Evolutionary conservation across 139 green algal genomes (phyloP).

Genomic region (Chlamydomonas schloesseri): DNA sequence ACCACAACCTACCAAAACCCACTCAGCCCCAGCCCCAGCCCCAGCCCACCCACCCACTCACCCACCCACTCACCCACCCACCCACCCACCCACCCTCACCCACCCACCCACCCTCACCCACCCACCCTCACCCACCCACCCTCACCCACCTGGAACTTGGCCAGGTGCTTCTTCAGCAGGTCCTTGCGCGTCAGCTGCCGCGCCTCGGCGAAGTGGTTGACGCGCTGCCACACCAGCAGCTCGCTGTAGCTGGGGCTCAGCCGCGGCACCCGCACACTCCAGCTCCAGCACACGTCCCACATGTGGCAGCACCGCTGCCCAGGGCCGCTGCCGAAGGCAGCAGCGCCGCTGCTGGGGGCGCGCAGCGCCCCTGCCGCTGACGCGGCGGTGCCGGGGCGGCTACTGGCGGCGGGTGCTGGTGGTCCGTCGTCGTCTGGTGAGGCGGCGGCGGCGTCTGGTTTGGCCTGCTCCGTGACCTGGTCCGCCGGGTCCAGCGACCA

Average conservation of each 20-base stretch:
- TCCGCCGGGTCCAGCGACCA: slow-evolving; percentile 44
- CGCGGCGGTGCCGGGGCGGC: neutral
- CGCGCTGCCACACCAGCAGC: slow-evolving; percentile 66
- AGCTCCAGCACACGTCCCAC: slow-evolving; percentile 65
- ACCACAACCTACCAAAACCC: no score
- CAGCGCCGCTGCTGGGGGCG: neutral
- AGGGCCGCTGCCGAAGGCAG: neutral
- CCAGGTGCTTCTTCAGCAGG: slow-evolving; percentile 67
- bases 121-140: neutral
- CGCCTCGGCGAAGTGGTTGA: slow-evolving; percentile 71
- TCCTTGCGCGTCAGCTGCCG: slow-evolving; percentile 73
- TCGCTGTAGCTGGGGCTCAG: slow-evolving; percentile 42
- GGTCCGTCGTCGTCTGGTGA: neutral
- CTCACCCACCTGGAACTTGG: slow-evolving; percentile 52
- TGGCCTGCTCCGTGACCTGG: slow-evolving; percentile 49
- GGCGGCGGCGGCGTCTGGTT: neutral
- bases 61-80: neutral
- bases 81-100: neutral
- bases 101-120: neutral
- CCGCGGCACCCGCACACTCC: slow-evolving; percentile 55
- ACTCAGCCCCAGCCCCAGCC: neutral
- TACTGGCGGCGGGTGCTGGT: neutral
- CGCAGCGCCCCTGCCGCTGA: neutral
- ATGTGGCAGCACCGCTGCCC: slow-evolving; percentile 25
- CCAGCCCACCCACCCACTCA: neutral